These are phyloP conservation scores for Phytophthora lateralis DNA, from an alignment of 352 stramenopile species.

Conservation along the genomic window DNA sequence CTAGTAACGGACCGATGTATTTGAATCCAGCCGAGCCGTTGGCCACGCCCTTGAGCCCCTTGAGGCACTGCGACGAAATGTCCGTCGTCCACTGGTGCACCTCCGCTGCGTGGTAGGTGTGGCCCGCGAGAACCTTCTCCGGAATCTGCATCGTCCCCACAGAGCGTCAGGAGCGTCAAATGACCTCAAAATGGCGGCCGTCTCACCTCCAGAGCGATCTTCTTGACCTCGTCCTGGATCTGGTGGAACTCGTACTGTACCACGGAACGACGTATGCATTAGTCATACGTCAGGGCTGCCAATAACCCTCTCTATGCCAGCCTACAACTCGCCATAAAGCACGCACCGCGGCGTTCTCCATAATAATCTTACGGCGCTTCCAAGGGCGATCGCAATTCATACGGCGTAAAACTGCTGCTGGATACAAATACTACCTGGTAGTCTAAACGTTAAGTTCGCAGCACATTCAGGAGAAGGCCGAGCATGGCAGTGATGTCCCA, in stretches of 20 bases:
- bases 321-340: not conserved
- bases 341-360: conserved; percentile 62
- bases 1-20: conserved; percentile 71
- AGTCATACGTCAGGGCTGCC: not conserved
- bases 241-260: conserved; percentile 80
- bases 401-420: conserved; percentile 2
- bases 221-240: conserved; percentile 90
- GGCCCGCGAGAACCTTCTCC: conserved; percentile 63
- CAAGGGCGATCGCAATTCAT: conserved; percentile 39
- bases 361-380: conserved; percentile 52
- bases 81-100: conserved; percentile 81
- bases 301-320: not conserved
- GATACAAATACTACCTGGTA: not conserved
- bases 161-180: not conserved
- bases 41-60: conserved; percentile 83
- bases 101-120: conserved; percentile 82
- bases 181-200: not conserved
- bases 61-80: conserved; percentile 81
- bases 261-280: not conserved
- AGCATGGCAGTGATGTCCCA: conserved; percentile 42
- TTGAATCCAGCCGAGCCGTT: conserved; percentile 90
- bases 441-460: not conserved
- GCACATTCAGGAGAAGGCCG: not conserved
- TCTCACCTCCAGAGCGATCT: conserved; percentile 76
- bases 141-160: conserved; percentile 51